These are phyloP conservation scores for Solanum clarkiae DNA, from an alignment of 257 asterid genomes.

Conservation along the genomic window DNA sequence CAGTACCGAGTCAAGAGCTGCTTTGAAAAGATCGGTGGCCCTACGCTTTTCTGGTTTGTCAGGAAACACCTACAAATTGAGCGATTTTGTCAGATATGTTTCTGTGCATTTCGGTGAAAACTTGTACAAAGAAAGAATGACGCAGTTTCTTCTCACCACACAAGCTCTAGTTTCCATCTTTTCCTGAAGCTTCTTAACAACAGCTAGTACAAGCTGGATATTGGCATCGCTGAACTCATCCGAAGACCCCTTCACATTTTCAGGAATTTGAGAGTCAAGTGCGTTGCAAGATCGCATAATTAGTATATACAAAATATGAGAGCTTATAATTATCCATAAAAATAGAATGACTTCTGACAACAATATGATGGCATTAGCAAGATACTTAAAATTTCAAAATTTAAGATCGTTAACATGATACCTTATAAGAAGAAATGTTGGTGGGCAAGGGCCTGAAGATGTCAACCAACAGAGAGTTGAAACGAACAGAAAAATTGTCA, in stretches of 20 bases:
- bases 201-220: slow-evolving; percentile 80
- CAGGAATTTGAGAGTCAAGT: slow-evolving; percentile 5
- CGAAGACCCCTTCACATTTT: slow-evolving; percentile 75
- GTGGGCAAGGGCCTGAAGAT: slow-evolving; percentile 73
- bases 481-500: not conserved
- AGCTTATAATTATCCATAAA: not conserved
- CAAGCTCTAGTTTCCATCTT: slow-evolving; percentile 85
- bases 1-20: slow-evolving; percentile 83
- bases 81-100: not conserved
- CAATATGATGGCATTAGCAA: not conserved
- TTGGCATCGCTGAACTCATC: slow-evolving; percentile 95
- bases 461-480: slow-evolving; percentile 7
- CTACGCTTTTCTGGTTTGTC: slow-evolving; percentile 95
- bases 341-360: not conserved
- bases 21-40: slow-evolving; percentile 68
- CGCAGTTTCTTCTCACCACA: slow-evolving; percentile 39
- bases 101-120: not conserved
- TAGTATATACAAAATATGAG: not conserved
- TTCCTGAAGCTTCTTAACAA: slow-evolving; percentile 61
- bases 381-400: not conserved
- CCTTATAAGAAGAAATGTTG: slow-evolving; percentile 92
- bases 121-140: not conserved
- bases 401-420: slow-evolving; percentile 16
- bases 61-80: slow-evolving; percentile 63
- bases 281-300: not conserved